Conservation (phyloP, 352 stramenopile species). For the Pythium rhizo-oryzae region DNA sequence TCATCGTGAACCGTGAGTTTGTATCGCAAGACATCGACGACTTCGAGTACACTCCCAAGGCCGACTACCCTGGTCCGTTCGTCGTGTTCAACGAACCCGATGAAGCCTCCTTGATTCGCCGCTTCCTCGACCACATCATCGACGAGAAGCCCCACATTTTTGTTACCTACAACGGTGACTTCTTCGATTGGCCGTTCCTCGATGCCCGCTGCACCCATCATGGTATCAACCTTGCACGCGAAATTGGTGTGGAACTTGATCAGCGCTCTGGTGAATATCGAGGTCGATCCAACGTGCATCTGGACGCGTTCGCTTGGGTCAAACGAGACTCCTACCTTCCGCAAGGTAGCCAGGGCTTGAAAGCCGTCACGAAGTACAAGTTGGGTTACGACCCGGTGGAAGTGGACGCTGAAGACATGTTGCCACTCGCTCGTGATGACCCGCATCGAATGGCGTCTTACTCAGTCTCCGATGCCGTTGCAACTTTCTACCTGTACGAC, state of each 20-base stretch:
- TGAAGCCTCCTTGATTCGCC: slow-evolving; percentile 78
- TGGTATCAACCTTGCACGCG: slow-evolving; percentile 89
- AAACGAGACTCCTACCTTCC: slow-evolving; percentile 99
- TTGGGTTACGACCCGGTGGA: slow-evolving; percentile 98
- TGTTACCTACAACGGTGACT: slow-evolving; percentile 99
- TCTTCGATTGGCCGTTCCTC: slow-evolving; percentile 99
- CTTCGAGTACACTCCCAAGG: slow-evolving; percentile 99
- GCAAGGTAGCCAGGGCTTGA: slow-evolving; percentile 97
- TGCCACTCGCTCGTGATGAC: slow-evolving; percentile 93
- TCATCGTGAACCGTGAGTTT: slow-evolving; percentile 97
- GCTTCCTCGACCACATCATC: slow-evolving; percentile 92
- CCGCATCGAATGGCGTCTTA: slow-evolving; percentile 99
- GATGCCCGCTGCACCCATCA: slow-evolving; percentile 92
- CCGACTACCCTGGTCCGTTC: slow-evolving; percentile 91
- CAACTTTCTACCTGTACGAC: slow-evolving; percentile 99
- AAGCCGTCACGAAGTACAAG: slow-evolving; percentile 99
- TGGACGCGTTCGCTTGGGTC: slow-evolving; percentile 99
- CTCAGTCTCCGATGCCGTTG: slow-evolving; percentile 99
- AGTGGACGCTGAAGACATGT: slow-evolving; percentile 99
- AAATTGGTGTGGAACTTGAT: slow-evolving; percentile 86
- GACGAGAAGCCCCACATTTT: slow-evolving; percentile 97
- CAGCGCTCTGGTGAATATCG: slow-evolving; percentile 91
- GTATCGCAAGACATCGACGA: slow-evolving; percentile 97
- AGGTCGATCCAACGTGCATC: slow-evolving; percentile 93
- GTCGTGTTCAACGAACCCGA: slow-evolving; percentile 96